Evolutionary conservation across 176 grass and related monocot genomes (phyloP).

Genomic region (Lolium rigidum): DNA sequence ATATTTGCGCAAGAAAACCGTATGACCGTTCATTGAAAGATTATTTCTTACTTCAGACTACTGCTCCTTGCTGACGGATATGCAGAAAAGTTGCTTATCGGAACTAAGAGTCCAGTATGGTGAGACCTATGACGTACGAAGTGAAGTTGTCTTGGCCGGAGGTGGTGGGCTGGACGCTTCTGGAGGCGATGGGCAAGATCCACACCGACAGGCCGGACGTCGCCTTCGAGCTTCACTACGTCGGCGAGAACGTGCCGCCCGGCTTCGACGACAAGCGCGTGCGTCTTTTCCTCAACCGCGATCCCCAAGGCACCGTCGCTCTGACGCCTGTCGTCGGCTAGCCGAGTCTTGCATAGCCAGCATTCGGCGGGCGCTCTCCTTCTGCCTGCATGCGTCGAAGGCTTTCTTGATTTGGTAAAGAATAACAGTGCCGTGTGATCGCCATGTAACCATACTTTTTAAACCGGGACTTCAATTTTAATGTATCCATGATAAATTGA

Average conservation of each 20-base stretch:
- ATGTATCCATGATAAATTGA: too few relatives aligned
- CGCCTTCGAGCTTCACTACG: not conserved
- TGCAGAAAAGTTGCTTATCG: not conserved
- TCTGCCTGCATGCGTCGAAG: not conserved
- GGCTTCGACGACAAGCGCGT: not conserved
- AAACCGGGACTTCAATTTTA: too few relatives aligned
- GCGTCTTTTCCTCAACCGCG: not conserved
- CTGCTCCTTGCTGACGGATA: not conserved
- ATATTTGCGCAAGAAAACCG: too few relatives aligned
- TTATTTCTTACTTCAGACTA: not conserved
- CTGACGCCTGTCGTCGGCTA: not conserved
- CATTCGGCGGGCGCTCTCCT: not conserved
- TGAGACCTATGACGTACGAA: not conserved
- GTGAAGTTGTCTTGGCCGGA: not conserved
- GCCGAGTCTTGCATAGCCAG: not conserved
- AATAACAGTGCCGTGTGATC: not conserved
- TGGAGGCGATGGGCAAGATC: not conserved
- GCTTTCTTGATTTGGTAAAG: not conserved
- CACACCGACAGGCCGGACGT: not conserved
- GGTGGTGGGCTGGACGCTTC: constrained; percentile 1
- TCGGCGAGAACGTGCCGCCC: not conserved
- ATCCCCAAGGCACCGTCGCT: not conserved
- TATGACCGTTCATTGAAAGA: too few relatives aligned
- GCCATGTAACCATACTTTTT: not conserved
- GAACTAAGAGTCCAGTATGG: not conserved